Percentiles rank a stretch among this genome's conserved stretches.
These are phyloP conservation scores for Endothia cerciana DNA, from an alignment of 2,329 filamentous ascomycete genomes.

Conservation along the genomic window DNA sequence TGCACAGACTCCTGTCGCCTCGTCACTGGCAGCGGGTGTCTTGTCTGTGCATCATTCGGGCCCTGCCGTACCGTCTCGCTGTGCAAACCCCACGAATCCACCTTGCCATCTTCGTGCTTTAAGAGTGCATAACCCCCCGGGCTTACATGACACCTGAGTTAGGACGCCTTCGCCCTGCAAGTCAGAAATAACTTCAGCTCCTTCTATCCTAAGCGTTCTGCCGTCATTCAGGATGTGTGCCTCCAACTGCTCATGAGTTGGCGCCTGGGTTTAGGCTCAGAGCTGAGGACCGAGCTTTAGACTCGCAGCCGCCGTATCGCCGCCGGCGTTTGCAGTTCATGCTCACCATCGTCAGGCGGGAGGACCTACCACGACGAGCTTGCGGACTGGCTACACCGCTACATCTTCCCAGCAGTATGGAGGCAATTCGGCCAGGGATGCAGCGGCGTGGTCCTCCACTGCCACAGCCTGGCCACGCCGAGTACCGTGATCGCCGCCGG, in stretches of 20 bases:
- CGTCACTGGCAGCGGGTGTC: too few species aligned
- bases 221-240: not conserved
- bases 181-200: not conserved
- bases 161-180: not conserved
- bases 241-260: too few species aligned
- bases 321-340: not conserved
- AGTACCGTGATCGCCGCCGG: conserved; percentile 31
- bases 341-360: too few species aligned
- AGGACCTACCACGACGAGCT: conserved; percentile 22
- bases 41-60: conserved; percentile 12
- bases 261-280: not conserved
- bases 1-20: not conserved
- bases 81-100: not conserved
- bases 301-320: conserved; percentile 4
- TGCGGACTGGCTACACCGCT: conserved; percentile 14
- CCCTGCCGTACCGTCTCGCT: conserved; percentile 19
- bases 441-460: conserved; percentile 31
- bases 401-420: conserved; percentile 31
- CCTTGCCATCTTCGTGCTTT: not conserved
- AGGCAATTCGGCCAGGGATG: conserved; percentile 30
- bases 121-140: not conserved
- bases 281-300: not conserved
- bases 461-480: conserved; percentile 32
- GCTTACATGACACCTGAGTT: not conserved
- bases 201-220: not conserved